Evolutionary conservation across 78 protist genomes (phyloP), one percentile per base, ranked within the genome.

Genomic region (slime mould (Dictyostelium discoideum)): DNA sequence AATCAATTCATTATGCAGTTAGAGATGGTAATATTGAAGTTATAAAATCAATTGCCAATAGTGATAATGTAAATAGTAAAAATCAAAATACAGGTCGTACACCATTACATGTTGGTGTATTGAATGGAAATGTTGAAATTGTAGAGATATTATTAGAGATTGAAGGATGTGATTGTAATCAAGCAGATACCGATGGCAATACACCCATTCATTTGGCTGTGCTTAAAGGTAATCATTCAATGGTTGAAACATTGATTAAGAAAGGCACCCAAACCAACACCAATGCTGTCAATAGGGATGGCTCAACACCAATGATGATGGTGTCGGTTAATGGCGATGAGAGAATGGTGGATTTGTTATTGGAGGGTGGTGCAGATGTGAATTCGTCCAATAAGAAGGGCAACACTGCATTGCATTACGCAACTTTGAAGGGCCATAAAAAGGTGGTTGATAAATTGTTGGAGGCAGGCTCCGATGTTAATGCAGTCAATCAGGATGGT

Each of bases 301-400:
- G 80, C 0, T 82, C 89, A n/a, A 90, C 95, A 18, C 95, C 95
- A 82, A 90, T 90, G 46, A 90, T 90, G 95, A 90, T 90, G 95
- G 95, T 90, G 11, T 82, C 95, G n/a, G 40, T 90, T 1, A 82
- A 83, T 67, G 95, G 95, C 11, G 95, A 82, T 39, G 95, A 90
- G 32, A 80, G 24, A 32, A 90, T 90, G 57, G 95, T 90, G 0
- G 95, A 90, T 82, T 37, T 90, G 2, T 2, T 90, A 3, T 29
- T 90, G 9, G 50, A 60, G 1, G 60, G 20, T 8, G 95, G 95
- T 22, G 95, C 95, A 6, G 84, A 90, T 72, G 95, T 90, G 3
- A 80, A 63, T 20, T 57, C 89, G 5, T 82, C 95, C 5, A 90
- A 90, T 46, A 90, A 90, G 26, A 90, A 90, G 54, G 95, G 95